These are phyloP conservation scores for Musa beccarii DNA, from an alignment of 176 grass and related monocot species.

Conservation along the genomic window DNA sequence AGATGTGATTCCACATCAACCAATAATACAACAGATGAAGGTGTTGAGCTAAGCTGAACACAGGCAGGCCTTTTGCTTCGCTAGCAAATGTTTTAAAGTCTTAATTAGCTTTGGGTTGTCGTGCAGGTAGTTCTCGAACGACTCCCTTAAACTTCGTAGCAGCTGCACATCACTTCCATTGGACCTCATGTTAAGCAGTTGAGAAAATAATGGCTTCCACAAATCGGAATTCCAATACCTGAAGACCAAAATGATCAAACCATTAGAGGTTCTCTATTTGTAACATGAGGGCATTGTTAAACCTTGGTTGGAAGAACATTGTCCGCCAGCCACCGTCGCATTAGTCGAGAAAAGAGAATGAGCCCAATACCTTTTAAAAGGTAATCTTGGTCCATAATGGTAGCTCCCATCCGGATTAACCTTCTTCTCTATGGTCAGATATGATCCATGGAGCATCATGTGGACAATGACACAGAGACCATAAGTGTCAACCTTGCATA, in stretches of 20 bases:
- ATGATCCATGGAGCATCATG: constrained; percentile 72
- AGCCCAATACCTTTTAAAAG: constrained; percentile 54
- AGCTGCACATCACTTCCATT: constrained; percentile 44
- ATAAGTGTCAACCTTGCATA: constrained; percentile 54
- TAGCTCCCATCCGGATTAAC: constrained; percentile 37
- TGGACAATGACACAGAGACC: constrained; percentile 74
- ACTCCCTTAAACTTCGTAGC: constrained; percentile 44
- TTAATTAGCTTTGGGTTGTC: constrained; percentile 39
- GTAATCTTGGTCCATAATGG: constrained; percentile 45
- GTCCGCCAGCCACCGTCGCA: too few relatives aligned
- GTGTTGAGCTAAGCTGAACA: constrained; percentile 50
- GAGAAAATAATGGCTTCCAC: constrained; percentile 60
- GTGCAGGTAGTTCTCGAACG: constrained; percentile 61
- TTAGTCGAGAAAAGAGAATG: background rate
- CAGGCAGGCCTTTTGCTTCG: constrained; percentile 62
- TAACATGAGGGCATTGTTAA: background rate
- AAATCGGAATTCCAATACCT: constrained; percentile 82
- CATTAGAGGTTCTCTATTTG: too few relatives aligned
- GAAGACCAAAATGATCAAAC: constrained; percentile 5
- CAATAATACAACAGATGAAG: background rate
- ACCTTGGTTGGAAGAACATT: background rate
- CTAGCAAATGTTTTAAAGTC: constrained; percentile 51
- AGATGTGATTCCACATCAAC: background rate
- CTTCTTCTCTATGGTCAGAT: constrained; percentile 57
- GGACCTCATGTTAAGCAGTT: constrained; percentile 56